Evolutionary conservation across 495 filamentous ascomycete genomes (phyloP), one percentile per base, ranked within the genome.

Genomic region (Mytilinidion resinicola): DNA sequence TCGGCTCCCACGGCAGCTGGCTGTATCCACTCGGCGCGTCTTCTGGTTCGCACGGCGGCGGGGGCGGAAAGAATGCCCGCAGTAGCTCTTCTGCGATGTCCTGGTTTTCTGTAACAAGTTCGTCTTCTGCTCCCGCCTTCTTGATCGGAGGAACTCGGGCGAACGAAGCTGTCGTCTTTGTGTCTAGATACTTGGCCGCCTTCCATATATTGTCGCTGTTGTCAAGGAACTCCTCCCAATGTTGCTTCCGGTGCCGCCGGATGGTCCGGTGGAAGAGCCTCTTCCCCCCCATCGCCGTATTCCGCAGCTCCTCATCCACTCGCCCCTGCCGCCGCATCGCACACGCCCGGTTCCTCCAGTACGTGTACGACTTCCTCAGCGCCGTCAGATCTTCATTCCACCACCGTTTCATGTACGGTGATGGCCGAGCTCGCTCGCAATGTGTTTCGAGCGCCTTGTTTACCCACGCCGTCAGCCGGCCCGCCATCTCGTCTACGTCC

Each of bases 221-320:
- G 39, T 50, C 54, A n/a, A 58, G 46, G 46, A 52, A 58, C 15
- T 8, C 55, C 11, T 42, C 46, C 46, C 46, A 58, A 33, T 58
- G 55, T 34, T 21, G 33, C 49, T 58, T 58, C 49, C 47, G 35
- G 36, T 58, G 55, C 41, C 46, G 44, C 33, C 47, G 8, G 20
- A 58, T 58, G 9, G 55, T 58, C 25, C 35, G 30, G 21, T 58
- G 44, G 55, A 58, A 58, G 55, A 58, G 44, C 49, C 47, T 58
- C 44, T 58, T 58, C 39, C 46, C 47, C 49, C 47, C 46, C 39
- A 34, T 52, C 15, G 55, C 55, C 33, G 46, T 58, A 10, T 37
- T 52, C 4, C 46, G 46, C 36, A 58, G 46, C 55, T 58, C 55
- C 33, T n/a, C 9, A 19, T 56, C 54, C 21, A 21, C 54, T 49